Evolutionary conservation across 2,329 filamentous ascomycete genomes (phyloP).

Genomic region (Fusarium dimerum): DNA sequence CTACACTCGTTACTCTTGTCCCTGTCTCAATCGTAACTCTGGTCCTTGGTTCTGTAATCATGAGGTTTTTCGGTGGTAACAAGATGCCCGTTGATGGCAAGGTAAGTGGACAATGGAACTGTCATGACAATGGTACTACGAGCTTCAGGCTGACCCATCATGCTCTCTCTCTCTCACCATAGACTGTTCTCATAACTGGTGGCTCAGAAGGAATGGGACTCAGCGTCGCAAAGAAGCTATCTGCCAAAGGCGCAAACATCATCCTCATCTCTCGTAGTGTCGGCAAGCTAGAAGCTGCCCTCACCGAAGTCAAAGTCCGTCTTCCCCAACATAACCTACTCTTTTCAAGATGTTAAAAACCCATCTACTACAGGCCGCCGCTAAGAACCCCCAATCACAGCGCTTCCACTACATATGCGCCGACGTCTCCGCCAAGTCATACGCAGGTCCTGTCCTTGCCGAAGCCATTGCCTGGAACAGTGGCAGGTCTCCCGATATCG

Average conservation of each 20-base stretch:
- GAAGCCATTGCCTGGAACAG: conserved; percentile 81
- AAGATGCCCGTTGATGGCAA: conserved; percentile 83
- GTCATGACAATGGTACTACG: conserved; percentile 6
- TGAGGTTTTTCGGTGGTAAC: conserved; percentile 71
- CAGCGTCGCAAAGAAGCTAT: conserved; percentile 70
- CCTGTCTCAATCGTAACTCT: conserved; percentile 17
- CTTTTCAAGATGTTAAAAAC: not conserved
- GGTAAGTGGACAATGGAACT: conserved; percentile 48
- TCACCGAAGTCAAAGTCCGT: conserved; percentile 64
- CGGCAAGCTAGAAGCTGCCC: conserved; percentile 70
- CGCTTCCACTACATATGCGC: conserved; percentile 82
- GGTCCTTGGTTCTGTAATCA: conserved; percentile 41
- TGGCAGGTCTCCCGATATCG: conserved; percentile 72
- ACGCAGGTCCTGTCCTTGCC: conserved; percentile 68
- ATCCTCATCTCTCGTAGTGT: conserved; percentile 81
- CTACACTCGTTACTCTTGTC: conserved; percentile 8
- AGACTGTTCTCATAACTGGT: conserved; percentile 90
- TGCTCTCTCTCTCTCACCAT: not conserved
- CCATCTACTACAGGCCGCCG: conserved; percentile 54
- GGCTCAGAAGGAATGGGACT: conserved; percentile 92
- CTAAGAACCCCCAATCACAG: conserved; percentile 66
- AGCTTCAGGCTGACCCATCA: conserved; percentile 5
- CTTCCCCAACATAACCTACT: not conserved
- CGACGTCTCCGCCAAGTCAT: conserved; percentile 72
- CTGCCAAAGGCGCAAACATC: conserved; percentile 81